Conservation (phyloP, 163 green algal species). For the Prototheca wickerhamii region DNA sequence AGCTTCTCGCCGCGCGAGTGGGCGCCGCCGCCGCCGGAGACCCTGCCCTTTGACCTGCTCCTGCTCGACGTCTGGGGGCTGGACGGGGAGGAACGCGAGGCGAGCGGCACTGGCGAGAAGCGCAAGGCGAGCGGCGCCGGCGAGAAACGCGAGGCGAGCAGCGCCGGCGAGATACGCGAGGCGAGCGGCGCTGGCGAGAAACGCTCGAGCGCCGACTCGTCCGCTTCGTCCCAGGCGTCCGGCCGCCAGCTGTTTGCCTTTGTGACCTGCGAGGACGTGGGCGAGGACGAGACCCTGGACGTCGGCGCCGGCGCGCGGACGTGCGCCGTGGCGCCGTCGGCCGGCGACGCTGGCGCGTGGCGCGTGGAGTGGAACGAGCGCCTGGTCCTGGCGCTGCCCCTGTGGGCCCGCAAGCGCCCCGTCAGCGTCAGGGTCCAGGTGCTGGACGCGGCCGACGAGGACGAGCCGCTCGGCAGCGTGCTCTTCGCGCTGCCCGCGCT, state of each 20-base stretch:
- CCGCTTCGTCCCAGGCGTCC: too few relatives aligned
- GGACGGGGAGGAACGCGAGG: background rate
- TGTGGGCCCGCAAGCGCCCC: background rate
- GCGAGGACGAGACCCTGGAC: too few relatives aligned
- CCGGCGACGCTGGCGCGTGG: background rate
- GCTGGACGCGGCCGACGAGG: background rate
- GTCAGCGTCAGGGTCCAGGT: background rate
- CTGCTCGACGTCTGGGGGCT: slow-evolving; percentile 42
- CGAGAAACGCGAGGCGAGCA: too few relatives aligned
- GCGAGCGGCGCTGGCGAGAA: too few relatives aligned
- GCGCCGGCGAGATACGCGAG: too few relatives aligned
- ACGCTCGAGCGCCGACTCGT: too few relatives aligned
- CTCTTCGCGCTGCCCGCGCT: too few relatives aligned
- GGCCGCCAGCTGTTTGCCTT: too few relatives aligned
- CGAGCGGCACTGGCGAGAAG: too few relatives aligned
- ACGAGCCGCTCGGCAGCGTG: too few relatives aligned
- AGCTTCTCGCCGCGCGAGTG: slow-evolving; percentile 28
- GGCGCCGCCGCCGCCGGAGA: background rate
- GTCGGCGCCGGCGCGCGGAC: slow-evolving; percentile 14
- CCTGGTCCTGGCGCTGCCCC: slow-evolving; percentile 35
- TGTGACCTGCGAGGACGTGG: too few relatives aligned
- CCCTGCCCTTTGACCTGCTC: slow-evolving; percentile 40
- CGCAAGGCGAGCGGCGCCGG: too few relatives aligned
- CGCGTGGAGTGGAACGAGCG: slow-evolving; percentile 31
- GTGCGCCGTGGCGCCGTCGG: slow-evolving; percentile 4